These are phyloP conservation scores for Xylaria sp. DNA, from an alignment of 2,329 filamentous ascomycete genomes.

Conservation along the genomic window DNA sequence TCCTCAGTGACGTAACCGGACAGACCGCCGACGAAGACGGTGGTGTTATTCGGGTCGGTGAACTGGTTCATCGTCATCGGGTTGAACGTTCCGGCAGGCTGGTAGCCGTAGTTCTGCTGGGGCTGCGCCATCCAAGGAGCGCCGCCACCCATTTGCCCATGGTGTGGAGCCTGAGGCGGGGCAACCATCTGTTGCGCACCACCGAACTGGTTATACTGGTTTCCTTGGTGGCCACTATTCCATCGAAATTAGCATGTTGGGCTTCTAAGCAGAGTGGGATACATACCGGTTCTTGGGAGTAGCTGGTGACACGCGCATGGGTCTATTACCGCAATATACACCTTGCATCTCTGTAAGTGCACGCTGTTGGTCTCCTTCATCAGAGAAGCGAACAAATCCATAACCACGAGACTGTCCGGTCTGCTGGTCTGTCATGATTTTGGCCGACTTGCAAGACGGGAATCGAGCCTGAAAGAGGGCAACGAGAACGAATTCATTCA, in stretches of 20 bases:
- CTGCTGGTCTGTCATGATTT: slow-evolving; percentile 99
- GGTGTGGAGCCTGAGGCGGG: slow-evolving; percentile 56
- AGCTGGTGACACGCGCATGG: slow-evolving; percentile 98
- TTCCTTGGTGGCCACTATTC: slow-evolving; percentile 54
- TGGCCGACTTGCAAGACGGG: slow-evolving; percentile 97
- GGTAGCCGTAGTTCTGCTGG: slow-evolving; percentile 51
- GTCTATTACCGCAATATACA: slow-evolving; percentile 97
- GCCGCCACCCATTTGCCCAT: slow-evolving; percentile 52
- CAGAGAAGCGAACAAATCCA: slow-evolving; percentile 96
- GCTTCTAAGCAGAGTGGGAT: neutral
- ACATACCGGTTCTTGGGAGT: slow-evolving; percentile 89
- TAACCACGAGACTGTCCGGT: slow-evolving; percentile 98
- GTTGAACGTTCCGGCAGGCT: slow-evolving; percentile 59
- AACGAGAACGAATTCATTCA: slow-evolving; percentile 97
- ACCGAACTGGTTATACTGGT: slow-evolving; percentile 52
- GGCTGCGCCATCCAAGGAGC: slow-evolving; percentile 56
- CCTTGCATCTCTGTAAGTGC: slow-evolving; percentile 98
- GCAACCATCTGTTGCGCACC: slow-evolving; percentile 54
- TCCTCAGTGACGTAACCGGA: slow-evolving; percentile 99
- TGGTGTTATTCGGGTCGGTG: slow-evolving; percentile 99
- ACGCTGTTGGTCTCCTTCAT: slow-evolving; percentile 95
- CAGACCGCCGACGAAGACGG: slow-evolving; percentile 96
- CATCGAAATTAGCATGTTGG: slow-evolving; percentile 29
- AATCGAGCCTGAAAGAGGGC: slow-evolving; percentile 97
- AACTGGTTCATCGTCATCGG: slow-evolving; percentile 92